Base-by-base conservation (phyloP, 805 yeast genomes). In the Clavispora vitiphila region DNA sequence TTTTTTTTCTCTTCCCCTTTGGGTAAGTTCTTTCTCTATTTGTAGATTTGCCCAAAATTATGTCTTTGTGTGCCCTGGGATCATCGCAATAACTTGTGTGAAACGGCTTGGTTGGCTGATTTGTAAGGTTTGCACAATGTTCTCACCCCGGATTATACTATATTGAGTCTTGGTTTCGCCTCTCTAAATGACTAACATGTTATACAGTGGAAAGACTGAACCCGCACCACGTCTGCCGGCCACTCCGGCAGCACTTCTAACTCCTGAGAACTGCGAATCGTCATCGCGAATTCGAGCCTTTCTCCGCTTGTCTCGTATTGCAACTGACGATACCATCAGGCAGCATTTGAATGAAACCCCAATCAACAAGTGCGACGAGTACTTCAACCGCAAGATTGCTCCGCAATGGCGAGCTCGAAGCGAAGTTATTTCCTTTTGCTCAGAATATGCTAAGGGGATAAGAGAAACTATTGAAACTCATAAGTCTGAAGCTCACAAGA, bases 361-460 rank as follows among this genome's bases (percentile, higher is more conserved):
- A 2, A 18, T 42, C 8, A 36, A 43, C 5, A 37, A 47, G 8
- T 69, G 74, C 47, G 59, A 54, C 37, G 39, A 35, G 5, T 68
- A 58, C 48, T 68, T 63, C 46, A 38, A 38, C 10, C 38, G 43
- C 10, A 48, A 45, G 2, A 58, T 69, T 15, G 50, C 55, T 5
- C 69, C 72, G 1, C 65, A 65, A 46, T 69, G 75, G 75, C 38
- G 51, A 23, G 56, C 56, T 2, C 50, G 75, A 14, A 49, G 61
- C 5, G 47, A 54, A 8, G 49, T 60, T 16, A 59, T 69, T 14
- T 47, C 47, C 19, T 69, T 49, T 48, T 69, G 75, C 41, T 41
- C 48, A 2, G 43, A 54, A 6, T 65, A 61, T 38, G 58, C 69
- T 4, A 34, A 30, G 7, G 35, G 38, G 2, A 47, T 67, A 22